These are phyloP conservation scores for Orbilia brochopaga DNA, from an alignment of 2,329 filamentous ascomycete species.

Conservation along the genomic window DNA sequence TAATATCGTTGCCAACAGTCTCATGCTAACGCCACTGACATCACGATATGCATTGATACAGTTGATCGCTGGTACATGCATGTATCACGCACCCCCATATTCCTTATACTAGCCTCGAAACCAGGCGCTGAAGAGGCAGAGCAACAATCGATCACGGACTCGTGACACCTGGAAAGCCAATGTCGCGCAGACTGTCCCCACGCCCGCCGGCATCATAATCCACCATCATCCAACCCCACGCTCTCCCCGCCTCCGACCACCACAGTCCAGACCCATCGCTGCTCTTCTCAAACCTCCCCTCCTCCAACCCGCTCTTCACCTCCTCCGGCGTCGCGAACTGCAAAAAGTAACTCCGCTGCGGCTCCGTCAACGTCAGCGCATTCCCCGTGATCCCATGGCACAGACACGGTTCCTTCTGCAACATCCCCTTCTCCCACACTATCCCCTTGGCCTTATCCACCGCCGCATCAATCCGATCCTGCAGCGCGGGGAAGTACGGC, in stretches of 20 bases:
- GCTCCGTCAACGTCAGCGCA: constrained; percentile 61
- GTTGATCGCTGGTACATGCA: too few relatives aligned
- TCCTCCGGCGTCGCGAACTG: constrained; percentile 66
- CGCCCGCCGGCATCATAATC: constrained; percentile 34
- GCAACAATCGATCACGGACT: constrained; percentile 23
- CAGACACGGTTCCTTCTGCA: constrained; percentile 70
- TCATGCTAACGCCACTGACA: too few relatives aligned
- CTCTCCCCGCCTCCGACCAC: constrained; percentile 62
- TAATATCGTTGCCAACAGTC: too few relatives aligned
- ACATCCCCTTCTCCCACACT: constrained; percentile 65
- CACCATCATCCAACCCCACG: constrained; percentile 61
- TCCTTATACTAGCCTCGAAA: too few relatives aligned
- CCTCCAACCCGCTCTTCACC: constrained; percentile 64
- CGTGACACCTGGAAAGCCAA: constrained; percentile 45
- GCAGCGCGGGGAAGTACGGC: constrained; percentile 65
- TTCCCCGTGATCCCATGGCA: constrained; percentile 72
- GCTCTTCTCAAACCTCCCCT: constrained; percentile 63
- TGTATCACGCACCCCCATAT: too few relatives aligned
- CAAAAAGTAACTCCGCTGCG: constrained; percentile 64
- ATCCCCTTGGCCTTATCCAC: constrained; percentile 64
- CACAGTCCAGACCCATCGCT: constrained; percentile 63
- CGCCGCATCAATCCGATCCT: constrained; percentile 63
- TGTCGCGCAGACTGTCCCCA: constrained; percentile 32
- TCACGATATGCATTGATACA: too few relatives aligned
- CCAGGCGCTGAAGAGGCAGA: too few relatives aligned